Evolutionary conservation across 139 green algal genomes (phyloP).

Genomic region (Chara braunii): DNA sequence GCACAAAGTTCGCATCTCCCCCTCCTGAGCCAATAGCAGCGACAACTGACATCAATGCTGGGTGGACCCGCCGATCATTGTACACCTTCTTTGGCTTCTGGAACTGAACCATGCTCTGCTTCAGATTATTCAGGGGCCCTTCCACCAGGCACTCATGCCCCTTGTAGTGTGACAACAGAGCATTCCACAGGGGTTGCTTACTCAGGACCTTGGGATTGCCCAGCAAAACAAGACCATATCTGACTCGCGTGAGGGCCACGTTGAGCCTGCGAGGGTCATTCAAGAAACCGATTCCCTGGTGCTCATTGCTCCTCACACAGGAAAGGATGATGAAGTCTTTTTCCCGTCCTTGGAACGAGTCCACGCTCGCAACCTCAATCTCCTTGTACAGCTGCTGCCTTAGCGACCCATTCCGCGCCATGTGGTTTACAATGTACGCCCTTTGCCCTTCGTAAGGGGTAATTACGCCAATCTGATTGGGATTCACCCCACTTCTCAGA

Average conservation of each 20-base stretch:
- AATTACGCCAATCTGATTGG: conserved; percentile 83
- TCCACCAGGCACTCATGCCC: conserved; percentile 83
- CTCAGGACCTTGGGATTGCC: conserved; percentile 77
- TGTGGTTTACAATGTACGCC: conserved; percentile 72
- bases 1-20: conserved; percentile 10
- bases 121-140: conserved; percentile 82
- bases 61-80: conserved; percentile 8
- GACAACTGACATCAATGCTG: too few species aligned
- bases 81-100: conserved; percentile 40
- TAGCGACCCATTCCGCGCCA: conserved; percentile 69
- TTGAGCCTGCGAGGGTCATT: conserved; percentile 90
- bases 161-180: conserved; percentile 80
- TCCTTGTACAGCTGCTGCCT: conserved; percentile 77
- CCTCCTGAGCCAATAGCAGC: background rate
- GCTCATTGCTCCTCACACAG: conserved; percentile 91
- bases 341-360: conserved; percentile 76
- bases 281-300: conserved; percentile 89
- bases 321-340: conserved; percentile 98
- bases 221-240: conserved; percentile 82
- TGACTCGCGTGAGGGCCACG: conserved; percentile 84
- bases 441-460: conserved; percentile 97
- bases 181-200: conserved; percentile 77
- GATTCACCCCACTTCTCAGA: conserved; percentile 60
- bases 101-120: conserved; percentile 77
- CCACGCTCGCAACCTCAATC: conserved; percentile 61